Percentiles rank a stretch among this genome's conserved stretches.
These are phyloP conservation scores for Sarocladiaceae sp. DNA, from an alignment of 2,329 filamentous ascomycete genomes.

Conservation along the genomic window DNA sequence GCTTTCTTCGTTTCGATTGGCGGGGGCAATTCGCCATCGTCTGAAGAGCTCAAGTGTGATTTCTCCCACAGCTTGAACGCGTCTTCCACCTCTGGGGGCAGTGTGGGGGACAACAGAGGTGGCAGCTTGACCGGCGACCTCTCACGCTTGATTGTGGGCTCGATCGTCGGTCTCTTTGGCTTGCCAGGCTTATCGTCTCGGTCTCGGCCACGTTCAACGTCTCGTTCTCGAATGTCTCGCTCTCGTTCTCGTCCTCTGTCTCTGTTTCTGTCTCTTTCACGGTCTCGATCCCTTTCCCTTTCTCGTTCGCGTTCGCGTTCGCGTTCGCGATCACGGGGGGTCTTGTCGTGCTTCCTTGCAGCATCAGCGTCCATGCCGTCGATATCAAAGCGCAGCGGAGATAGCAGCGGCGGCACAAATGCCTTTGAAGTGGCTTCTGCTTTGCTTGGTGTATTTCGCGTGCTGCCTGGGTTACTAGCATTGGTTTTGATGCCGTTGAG, in stretches of 20 bases:
- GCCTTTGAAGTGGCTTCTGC: conserved; percentile 30
- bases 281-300: conserved; percentile 14
- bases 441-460: conserved; percentile 31
- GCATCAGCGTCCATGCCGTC: conserved; percentile 30
- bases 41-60: conserved; percentile 9
- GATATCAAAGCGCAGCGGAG: conserved; percentile 42
- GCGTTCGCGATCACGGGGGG: conserved; percentile 11
- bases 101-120: conserved; percentile 47
- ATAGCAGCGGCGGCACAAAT: conserved; percentile 45
- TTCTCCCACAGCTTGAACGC: conserved; percentile 27
- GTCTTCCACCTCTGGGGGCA: conserved; percentile 45
- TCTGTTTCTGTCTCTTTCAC: neutral
- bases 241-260: neutral
- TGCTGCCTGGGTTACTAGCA: conserved; percentile 20
- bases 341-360: conserved; percentile 20
- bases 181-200: conserved; percentile 22
- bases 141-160: conserved; percentile 29
- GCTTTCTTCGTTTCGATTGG: conserved; percentile 25
- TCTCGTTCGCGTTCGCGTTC: conserved; percentile 23
- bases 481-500: conserved; percentile 36
- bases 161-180: conserved; percentile 22
- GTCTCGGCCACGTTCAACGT: conserved; percentile 27
- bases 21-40: conserved; percentile 16
- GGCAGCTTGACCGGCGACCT: conserved; percentile 35
- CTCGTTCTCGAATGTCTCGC: conserved; percentile 15